Percentiles rank a stretch among this genome's conserved stretches.
Conservation (phyloP, 352 stramenopile species). For the Aphanomyces cochlioides region DNA sequence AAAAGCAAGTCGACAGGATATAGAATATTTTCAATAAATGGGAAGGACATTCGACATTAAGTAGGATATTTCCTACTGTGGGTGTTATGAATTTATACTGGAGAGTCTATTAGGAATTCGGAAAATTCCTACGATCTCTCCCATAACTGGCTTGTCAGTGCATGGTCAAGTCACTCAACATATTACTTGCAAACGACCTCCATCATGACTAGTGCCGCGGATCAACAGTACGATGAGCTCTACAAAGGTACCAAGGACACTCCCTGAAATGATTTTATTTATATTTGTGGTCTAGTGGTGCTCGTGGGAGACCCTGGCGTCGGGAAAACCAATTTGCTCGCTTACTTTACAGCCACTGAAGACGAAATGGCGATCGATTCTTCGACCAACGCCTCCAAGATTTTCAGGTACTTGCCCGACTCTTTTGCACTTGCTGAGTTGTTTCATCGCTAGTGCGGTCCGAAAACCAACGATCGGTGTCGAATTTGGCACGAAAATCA, state of each 20-base stretch:
- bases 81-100: too few species aligned
- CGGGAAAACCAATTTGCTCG: conserved; percentile 35
- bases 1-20: too few species aligned
- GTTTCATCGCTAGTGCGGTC: conserved; percentile 42
- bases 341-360: conserved; percentile 31
- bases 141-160: not conserved
- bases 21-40: too few species aligned
- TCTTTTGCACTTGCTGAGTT: conserved; percentile 41
- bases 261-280: not conserved
- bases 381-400: conserved; percentile 26
- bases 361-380: conserved; percentile 26
- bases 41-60: too few species aligned
- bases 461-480: conserved; percentile 77
- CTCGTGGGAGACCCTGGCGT: conserved; percentile 60
- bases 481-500: conserved; percentile 77
- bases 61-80: too few species aligned
- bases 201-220: conserved; percentile 17
- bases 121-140: not conserved
- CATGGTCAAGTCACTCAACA: not conserved
- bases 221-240: conserved; percentile 73
- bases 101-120: not conserved
- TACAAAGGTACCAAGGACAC: conserved; percentile 55
- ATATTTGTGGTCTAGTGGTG: conserved; percentile 44
- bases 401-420: conserved; percentile 27
- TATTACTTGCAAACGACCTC: not conserved